Base-by-base conservation (phyloP, 192 early-diverging fungal species). In the Backusella morwellensis region DNA sequence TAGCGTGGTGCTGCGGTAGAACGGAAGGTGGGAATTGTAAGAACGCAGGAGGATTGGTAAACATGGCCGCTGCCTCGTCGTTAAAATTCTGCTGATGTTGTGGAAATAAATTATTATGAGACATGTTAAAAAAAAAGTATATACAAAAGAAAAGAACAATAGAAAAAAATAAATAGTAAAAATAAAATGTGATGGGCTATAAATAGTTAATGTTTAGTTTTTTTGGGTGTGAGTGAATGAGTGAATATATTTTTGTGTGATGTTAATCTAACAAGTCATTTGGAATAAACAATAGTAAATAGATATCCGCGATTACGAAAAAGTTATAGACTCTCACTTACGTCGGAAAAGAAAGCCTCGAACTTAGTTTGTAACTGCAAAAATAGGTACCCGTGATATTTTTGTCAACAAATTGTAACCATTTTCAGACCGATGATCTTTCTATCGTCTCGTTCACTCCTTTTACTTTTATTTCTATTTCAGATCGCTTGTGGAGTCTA, bases 71-170 rank as follows among this genome's bases (percentile, higher is more conserved):
- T 70, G 21, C 56, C 8, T 63, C 54, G 4, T 59, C 23, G 26
- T 44, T 11, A 70, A 70, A 44, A 42, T 70, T 40, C 11, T 70
- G 40, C 26, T 15, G 23, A 9, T 72, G 42, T 4, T 63, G 56
- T 63, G 21, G 23, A 29, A 40, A 70, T 70, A 70, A 41, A 38
- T 26, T 70, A 38, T 70, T 70, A 29, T 72, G 70, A 3, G 42
- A 72, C 70, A 71, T 71, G 6, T 23, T 40, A 70, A 41, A 70
- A 23, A 38, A 38, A 40, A 26, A 15, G 12, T 29, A 23, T 63
- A 63, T 29, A 63, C 54, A 59, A 26, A 40, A 42, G 38, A 42
- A 41, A 69, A 36, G 36, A 41, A 40, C 5, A 41, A 41, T 21
- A 70, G 26, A 41, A 70, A 32, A 19, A 21, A 19, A 40, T 32